Evolutionary conservation across 345 rosid species (phyloP), one percentile per base, ranked within the genome.

Genomic region (Geranium brycei): DNA sequence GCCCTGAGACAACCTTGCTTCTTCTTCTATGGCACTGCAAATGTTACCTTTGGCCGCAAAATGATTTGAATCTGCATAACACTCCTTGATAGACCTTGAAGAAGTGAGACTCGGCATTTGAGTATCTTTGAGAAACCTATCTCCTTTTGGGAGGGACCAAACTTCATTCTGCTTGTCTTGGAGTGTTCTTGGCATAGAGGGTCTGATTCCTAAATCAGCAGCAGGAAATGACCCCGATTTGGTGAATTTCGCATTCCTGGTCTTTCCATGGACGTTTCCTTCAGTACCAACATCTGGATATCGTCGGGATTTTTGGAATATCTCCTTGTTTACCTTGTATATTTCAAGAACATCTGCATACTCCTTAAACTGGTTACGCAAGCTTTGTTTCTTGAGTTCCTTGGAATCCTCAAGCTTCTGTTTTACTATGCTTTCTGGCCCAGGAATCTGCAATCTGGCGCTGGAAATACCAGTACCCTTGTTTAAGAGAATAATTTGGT

Each of bases 161-260:
- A 71, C 65, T 72, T 93, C 99, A 19, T 64, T 77, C 75, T 70
- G 80, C 83, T 93, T 93, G 74, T 86, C 84, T 60, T 86, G 80
- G 32, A 93, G 82, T 31, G 79, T 83, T 72, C 78, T 80, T 11
- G 88, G 84, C 71, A 64, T 71, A 17, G 67, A 71, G 64, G 40
- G 59, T 59, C 69, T 66, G 17, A 17, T 31, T 35, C 71, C 66
- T 47, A 72, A 70, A 59, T 72, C 73, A 23, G 81, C 58, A 12
- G 78, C 51, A 3, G 99, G 97, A 86, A 87, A 93, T 51, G 97
- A 90, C n/a, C 82, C 88, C 61, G 97, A 88, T 72, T 82, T 90
- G 15, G 71, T 79, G 57, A 93, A 71, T 58, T 71, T 80, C 56
- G 62, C 72, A 11, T 62, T 70, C 4, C 31, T 31, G 7, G 58